Conservation (phyloP, 2,329 filamentous ascomycete genomes). For the Penicillium sp. region DNA sequence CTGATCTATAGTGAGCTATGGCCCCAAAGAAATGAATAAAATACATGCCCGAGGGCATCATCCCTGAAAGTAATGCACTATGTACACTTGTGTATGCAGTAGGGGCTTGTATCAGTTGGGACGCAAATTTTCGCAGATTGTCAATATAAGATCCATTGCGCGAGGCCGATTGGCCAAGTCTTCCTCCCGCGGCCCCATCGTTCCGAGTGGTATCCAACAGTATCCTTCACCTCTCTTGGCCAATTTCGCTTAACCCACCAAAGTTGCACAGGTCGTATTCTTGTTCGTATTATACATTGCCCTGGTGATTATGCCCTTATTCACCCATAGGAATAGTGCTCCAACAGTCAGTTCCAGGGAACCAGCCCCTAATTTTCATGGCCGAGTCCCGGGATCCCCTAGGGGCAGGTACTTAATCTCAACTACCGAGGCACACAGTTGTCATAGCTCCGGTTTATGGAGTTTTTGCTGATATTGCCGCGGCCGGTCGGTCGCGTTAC, state of each 20-base stretch:
- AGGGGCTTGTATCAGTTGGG: conserved; percentile 4
- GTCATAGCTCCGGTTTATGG: neutral
- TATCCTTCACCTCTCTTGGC: conserved; percentile 20
- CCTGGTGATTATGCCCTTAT: neutral
- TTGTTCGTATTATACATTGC: conserved; percentile 3
- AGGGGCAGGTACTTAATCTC: neutral
- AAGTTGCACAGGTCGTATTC: conserved; percentile 13
- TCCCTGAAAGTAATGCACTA: neutral
- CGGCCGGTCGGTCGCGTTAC: neutral
- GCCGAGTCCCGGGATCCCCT: neutral
- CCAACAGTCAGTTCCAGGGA: neutral
- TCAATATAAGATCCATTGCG: conserved; percentile 19
- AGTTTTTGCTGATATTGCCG: neutral
- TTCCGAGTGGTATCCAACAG: conserved; percentile 22
- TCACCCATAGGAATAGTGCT: neutral
- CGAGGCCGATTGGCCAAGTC: conserved; percentile 17
- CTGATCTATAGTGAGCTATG: neutral
- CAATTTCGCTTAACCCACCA: conserved; percentile 34
- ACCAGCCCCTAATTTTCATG: neutral
- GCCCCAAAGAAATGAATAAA: neutral
- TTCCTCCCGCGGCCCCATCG: conserved; percentile 9
- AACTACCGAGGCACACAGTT: neutral
- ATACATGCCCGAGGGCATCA: neutral
- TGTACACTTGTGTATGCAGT: neutral
- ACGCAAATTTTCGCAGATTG: conserved; percentile 6